These are phyloP conservation scores for Neobulgaria alba DNA, from an alignment of 2,329 filamentous ascomycete genomes.

Conservation along the genomic window DNA sequence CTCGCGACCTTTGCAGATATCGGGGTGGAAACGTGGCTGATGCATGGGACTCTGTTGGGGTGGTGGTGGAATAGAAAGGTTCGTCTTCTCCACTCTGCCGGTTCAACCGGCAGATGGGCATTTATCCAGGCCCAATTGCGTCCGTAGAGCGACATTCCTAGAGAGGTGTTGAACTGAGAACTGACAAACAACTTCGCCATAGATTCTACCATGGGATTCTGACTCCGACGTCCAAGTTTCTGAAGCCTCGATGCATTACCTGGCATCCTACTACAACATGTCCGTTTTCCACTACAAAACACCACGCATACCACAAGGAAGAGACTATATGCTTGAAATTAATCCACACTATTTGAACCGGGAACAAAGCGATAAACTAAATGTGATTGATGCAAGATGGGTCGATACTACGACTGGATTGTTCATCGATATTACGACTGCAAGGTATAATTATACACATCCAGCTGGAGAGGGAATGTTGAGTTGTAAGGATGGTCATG, in stretches of 20 bases:
- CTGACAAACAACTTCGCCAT: neutral
- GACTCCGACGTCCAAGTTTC: slow-evolving; percentile 57
- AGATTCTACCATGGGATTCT: slow-evolving; percentile 72
- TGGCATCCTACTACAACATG: slow-evolving; percentile 40
- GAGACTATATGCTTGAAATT: slow-evolving; percentile 64
- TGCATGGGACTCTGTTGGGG: slow-evolving; percentile 73
- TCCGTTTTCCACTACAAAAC: slow-evolving; percentile 28
- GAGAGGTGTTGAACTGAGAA: too few relatives aligned
- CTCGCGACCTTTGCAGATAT: slow-evolving; percentile 56
- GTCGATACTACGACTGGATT: slow-evolving; percentile 68
- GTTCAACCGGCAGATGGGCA: neutral
- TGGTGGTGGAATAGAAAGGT: slow-evolving; percentile 72
- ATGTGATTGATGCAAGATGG: slow-evolving; percentile 80
- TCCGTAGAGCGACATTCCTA: too few relatives aligned
- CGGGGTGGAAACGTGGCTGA: slow-evolving; percentile 44
- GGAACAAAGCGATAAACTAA: slow-evolving; percentile 55
- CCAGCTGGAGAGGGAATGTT: slow-evolving; percentile 37
- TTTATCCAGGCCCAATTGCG: neutral
- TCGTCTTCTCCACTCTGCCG: neutral
- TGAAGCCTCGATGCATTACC: slow-evolving; percentile 45
- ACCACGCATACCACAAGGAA: slow-evolving; percentile 29
- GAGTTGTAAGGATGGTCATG: slow-evolving; percentile 43
- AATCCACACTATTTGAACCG: slow-evolving; percentile 62
- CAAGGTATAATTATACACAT: slow-evolving; percentile 38
- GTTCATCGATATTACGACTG: slow-evolving; percentile 78